Evolutionary conservation across 2,329 filamentous ascomycete genomes (phyloP).

Genomic region (Cyanodermella asteris): DNA sequence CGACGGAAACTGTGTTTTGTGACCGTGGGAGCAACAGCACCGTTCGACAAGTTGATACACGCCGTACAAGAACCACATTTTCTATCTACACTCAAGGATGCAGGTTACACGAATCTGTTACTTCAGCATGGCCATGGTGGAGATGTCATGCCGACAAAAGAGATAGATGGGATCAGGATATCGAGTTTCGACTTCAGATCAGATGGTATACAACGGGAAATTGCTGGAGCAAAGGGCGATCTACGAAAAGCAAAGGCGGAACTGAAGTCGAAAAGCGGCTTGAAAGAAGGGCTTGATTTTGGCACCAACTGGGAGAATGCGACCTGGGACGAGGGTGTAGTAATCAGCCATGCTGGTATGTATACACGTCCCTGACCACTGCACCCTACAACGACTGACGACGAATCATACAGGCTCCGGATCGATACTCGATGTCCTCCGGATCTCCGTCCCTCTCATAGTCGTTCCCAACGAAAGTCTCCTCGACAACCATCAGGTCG

Average conservation of each 20-base stretch:
- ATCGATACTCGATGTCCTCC: constrained; percentile 64
- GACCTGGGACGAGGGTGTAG: constrained; percentile 51
- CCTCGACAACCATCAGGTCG: constrained; percentile 75
- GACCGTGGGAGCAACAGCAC: constrained; percentile 78
- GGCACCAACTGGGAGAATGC: constrained; percentile 10
- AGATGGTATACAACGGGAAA: constrained; percentile 34
- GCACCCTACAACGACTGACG: not conserved
- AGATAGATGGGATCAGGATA: constrained; percentile 26
- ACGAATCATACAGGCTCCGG: constrained; percentile 45
- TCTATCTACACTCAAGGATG: constrained; percentile 33
- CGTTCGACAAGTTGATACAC: constrained; percentile 50
- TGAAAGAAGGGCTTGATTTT: too few relatives aligned
- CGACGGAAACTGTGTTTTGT: constrained; percentile 47
- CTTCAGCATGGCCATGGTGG: constrained; percentile 64
- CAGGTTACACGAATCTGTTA: constrained; percentile 47
- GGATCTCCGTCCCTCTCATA: constrained; percentile 53
- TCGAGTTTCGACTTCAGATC: constrained; percentile 44
- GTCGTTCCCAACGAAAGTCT: constrained; percentile 71
- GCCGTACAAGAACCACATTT: constrained; percentile 42
- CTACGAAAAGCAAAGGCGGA: constrained; percentile 8
- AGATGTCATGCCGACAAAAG: constrained; percentile 9
- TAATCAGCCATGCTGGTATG: constrained; percentile 77
- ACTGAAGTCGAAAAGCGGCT: too few relatives aligned
- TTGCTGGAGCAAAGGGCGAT: constrained; percentile 29
- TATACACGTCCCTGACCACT: constrained; percentile 4